Evolutionary conservation across 1,284 basidiomycete genomes (phyloP).

Genomic region (Inonotus hispidus): DNA sequence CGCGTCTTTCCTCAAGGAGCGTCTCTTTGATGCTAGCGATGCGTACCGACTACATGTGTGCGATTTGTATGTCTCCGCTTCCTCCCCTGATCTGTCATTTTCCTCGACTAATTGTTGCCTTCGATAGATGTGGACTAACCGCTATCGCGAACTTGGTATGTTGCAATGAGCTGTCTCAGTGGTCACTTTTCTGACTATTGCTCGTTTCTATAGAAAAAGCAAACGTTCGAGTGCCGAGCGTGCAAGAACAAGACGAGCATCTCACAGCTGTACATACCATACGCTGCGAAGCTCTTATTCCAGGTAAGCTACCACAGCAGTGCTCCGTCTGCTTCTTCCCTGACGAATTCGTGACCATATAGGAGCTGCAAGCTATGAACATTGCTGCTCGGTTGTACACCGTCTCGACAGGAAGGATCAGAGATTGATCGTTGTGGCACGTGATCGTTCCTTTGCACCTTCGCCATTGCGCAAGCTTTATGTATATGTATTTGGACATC

Average conservation of each 20-base stretch:
- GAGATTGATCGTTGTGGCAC: constrained; percentile 41
- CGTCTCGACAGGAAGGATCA: constrained; percentile 75
- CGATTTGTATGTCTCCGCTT: constrained; percentile 68
- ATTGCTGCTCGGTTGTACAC: constrained; percentile 82
- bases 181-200: constrained; percentile 3
- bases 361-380: constrained; percentile 91
- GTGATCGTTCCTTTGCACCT: constrained; percentile 25
- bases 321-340: constrained; percentile 7
- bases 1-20: constrained; percentile 94
- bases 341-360: constrained; percentile 4
- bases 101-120: constrained; percentile 16
- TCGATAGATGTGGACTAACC: constrained; percentile 79
- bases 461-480: constrained; percentile 45
- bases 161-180: constrained; percentile 11
- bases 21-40: constrained; percentile 89
- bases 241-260: constrained; percentile 95
- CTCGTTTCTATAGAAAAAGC: constrained; percentile 59
- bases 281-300: constrained; percentile 89
- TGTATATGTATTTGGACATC: constrained; percentile 28
- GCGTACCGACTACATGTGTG: constrained; percentile 96
- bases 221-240: constrained; percentile 84
- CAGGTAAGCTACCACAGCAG: constrained; percentile 48
- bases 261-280: constrained; percentile 88
- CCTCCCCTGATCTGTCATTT: neutral
- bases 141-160: constrained; percentile 89